Evolutionary conservation across 495 filamentous ascomycete genomes (phyloP), one percentile per base, ranked within the genome.

Genomic region (Echria macrotheca): DNA sequence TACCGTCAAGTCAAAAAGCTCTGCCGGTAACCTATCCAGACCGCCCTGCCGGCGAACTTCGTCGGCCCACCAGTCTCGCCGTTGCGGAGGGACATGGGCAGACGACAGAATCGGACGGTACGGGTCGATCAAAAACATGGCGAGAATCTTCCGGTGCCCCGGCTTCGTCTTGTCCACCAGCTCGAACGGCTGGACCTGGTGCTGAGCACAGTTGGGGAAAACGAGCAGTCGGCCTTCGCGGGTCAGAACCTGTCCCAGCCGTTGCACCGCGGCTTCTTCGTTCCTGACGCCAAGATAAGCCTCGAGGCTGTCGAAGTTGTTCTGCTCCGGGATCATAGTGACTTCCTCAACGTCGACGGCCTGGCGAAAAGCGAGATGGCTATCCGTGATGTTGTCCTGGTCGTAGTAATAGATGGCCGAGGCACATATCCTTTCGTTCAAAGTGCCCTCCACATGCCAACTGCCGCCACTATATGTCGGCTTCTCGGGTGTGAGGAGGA

Each of bases 361-460:
- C 26, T 76, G 67, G 11, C 75, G 73, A 56, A 86, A 83, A 0
- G 67, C 55, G 0, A 86, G 69, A 21, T 53, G 56, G 47, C 69
- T 77, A 5, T 71, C 59, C 4, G 74, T 81, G 44, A 85, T 76
- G 58, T 89, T 87, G 3, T 79, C 65, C 42, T 54, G 64, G 50
- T 82, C 76, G 56, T 80, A 83, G 66, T 82, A 82, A 61, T 80
- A 83, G 5, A 84, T 54, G 2, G 79, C 77, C 0, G 76, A 79
- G 4, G 78, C 79, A 38, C 70, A 72, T 32, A 83, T 83, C 17
- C 60, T 64, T 40, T 83, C 80, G 48, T 81, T 81, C 51, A 75
- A 50, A 39, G 71, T 68, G 18, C 78, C 79, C 54, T 81, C 78
- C 14, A 80, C 55, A 53, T 80, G 77, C 56, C 59, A 67, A 9